phyloP scores from a whole-genome alignment of 1,139 yeast species.

The Wickerhamomyces sp. region DNA sequence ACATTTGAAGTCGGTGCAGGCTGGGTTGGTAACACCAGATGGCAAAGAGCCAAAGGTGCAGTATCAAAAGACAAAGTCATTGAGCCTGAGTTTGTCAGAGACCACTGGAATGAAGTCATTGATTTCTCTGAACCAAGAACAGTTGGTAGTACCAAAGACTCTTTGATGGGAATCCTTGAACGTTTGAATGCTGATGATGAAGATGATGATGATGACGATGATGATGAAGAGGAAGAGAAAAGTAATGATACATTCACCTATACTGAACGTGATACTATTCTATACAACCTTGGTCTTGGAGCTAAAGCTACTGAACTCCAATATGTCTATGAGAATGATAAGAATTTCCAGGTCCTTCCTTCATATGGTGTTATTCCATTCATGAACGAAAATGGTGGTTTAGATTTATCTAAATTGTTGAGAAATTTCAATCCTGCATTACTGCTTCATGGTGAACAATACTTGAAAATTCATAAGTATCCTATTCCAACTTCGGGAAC shows the following conservation, averaged over 20 bases:
- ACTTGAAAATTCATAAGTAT: constrained; percentile 69
- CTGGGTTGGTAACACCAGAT: constrained; percentile 92
- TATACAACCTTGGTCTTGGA: constrained; percentile 89
- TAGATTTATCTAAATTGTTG: constrained; percentile 53
- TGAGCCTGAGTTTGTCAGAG: constrained; percentile 67
- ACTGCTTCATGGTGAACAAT: constrained; percentile 94
- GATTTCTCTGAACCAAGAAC: constrained; percentile 50
- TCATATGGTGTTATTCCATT: constrained; percentile 87
- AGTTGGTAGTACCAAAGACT: constrained; percentile 67
- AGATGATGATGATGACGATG: constrained; percentile 31
- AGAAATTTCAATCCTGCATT: constrained; percentile 85
- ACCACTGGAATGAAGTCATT: constrained; percentile 59
- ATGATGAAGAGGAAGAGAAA: constrained; percentile 24
- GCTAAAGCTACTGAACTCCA: constrained; percentile 74
- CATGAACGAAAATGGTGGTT: constrained; percentile 47
- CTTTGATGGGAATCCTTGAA: constrained; percentile 70
- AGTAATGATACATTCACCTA: constrained; percentile 36
- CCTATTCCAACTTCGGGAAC: constrained; percentile 75
- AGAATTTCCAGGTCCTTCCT: constrained; percentile 85
- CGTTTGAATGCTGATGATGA: constrained; percentile 54
- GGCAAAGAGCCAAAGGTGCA: constrained; percentile 90
- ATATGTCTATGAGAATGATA: constrained; percentile 73
- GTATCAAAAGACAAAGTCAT: constrained; percentile 50
- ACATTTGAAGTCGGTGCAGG: constrained; percentile 81
- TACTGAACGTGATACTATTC: constrained; percentile 67